These are phyloP conservation scores for Astraeus odoratus DNA, from an alignment of 768 basidiomycete species.

Conservation along the genomic window DNA sequence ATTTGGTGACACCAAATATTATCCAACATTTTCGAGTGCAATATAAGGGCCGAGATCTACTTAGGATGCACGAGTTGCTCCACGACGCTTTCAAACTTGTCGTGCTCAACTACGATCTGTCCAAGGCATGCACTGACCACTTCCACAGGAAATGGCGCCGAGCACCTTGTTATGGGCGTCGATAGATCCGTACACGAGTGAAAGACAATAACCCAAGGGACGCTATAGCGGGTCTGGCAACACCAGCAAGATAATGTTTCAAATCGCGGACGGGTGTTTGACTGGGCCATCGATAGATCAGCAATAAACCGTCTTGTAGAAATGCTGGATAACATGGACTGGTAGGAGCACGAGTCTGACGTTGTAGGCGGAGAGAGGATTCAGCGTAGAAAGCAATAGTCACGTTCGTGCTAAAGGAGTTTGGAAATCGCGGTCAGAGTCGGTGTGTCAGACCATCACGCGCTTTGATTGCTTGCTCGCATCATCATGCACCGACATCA, in stretches of 20 bases:
- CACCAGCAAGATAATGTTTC: not conserved
- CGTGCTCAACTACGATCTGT: not conserved
- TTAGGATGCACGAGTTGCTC: conserved; percentile 80
- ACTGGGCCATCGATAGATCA: not conserved
- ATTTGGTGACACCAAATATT: conserved; percentile 4
- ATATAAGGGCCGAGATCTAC: conserved; percentile 85
- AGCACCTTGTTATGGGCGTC: not conserved
- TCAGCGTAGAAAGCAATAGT: too few species aligned
- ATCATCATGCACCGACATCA: too few species aligned
- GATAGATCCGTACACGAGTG: not conserved
- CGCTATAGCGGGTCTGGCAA: not conserved
- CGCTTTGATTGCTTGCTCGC: too few species aligned
- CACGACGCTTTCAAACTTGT: conserved; percentile 67
- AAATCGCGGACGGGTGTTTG: not conserved
- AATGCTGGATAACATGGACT: too few species aligned
- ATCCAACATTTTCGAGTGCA: conserved; percentile 71
- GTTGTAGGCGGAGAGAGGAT: too few species aligned
- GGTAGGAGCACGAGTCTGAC: too few species aligned
- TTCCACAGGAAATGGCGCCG: not conserved
- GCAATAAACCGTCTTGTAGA: too few species aligned
- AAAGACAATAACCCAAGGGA: not conserved
- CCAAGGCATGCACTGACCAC: not conserved
- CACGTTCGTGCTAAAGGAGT: too few species aligned
- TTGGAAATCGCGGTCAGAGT: too few species aligned
- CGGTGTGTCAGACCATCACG: too few species aligned